Evolutionary conservation across 306 rosid genomes (phyloP).

Genomic region (Cicer bijugum): DNA sequence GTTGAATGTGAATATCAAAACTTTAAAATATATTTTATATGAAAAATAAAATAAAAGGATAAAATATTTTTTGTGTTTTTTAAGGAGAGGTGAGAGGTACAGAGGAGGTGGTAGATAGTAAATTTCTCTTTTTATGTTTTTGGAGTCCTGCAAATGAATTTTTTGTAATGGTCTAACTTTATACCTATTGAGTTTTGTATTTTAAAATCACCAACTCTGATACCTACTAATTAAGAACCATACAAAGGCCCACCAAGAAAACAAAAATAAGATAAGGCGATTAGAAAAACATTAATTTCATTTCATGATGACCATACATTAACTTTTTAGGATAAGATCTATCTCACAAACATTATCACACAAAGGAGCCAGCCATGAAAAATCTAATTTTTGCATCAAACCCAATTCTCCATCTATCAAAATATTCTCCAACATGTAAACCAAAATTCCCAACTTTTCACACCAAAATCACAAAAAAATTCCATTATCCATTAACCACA

Average conservation of each 20-base stretch:
- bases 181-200: too few relatives aligned
- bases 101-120: too few relatives aligned
- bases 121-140: too few relatives aligned
- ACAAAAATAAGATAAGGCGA: not conserved
- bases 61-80: too few relatives aligned
- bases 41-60: too few relatives aligned
- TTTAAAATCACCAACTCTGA: too few relatives aligned
- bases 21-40: too few relatives aligned
- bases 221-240: too few relatives aligned
- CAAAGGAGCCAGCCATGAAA: slow-evolving; percentile 56
- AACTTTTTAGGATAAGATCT: slow-evolving; percentile 63
- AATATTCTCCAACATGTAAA: slow-evolving; percentile 56
- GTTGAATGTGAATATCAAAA: too few relatives aligned
- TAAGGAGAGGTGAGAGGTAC: too few relatives aligned
- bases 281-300: not conserved
- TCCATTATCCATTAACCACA: slow-evolving; percentile 33
- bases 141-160: too few relatives aligned
- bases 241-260: not conserved
- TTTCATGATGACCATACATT: slow-evolving; percentile 49
- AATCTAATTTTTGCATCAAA: slow-evolving; percentile 52
- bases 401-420: slow-evolving; percentile 50
- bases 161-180: too few relatives aligned
- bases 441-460: slow-evolving; percentile 47
- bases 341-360: not conserved
- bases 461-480: slow-evolving; percentile 39